Evolutionary conservation across 1,284 basidiomycete species (phyloP), one percentile per base, ranked within the genome.

Genomic region (Somion occarium): DNA sequence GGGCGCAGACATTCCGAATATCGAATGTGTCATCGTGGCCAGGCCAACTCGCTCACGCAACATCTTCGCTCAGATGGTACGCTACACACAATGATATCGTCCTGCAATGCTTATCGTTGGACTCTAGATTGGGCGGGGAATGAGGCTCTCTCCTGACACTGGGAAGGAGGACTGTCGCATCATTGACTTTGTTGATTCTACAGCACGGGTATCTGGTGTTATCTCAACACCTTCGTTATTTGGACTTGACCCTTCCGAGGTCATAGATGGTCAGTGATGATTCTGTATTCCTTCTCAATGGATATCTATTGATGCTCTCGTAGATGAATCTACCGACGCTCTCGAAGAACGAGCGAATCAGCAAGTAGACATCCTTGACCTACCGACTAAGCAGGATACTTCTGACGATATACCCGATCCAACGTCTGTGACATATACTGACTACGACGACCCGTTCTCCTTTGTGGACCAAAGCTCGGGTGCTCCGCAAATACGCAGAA

Each of bases 41-140:
- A 78, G 89, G 27, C 92, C 95, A 9, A 98, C 96, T 0, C 77
- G 87, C 23, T 97, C 93, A 11, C 77, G 83, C 26, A 98, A 96
- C 64, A 68, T 97, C 5, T 94, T 95, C 60, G 82, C 89, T 3
- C 96, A 98, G 63, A 99, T 98, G 94, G 91, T 90, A 53, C 41
- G 73, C 52, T 20, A 30, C n/a, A 38, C 42, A 22, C 24, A 25
- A 27, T 38, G 26, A 34, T 20, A 22, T 13, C 9, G 18, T 41
- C 7, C 9, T 22, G 13, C 7, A 37, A 19, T 48, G 11, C 34
- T 19, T 7, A 45, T 38, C 39, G 3, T 38, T 13, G 34, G 50
- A 39, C 38, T 41, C 3, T 53, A 93, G 91, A 92, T 98, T 58
- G 96, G 95, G 0, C 80, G 96, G 48, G 95, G 96, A 5, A 87